These are phyloP conservation scores for Umbilicus rupestris DNA, from an alignment of 164 flowering plant species.

Conservation along the genomic window DNA sequence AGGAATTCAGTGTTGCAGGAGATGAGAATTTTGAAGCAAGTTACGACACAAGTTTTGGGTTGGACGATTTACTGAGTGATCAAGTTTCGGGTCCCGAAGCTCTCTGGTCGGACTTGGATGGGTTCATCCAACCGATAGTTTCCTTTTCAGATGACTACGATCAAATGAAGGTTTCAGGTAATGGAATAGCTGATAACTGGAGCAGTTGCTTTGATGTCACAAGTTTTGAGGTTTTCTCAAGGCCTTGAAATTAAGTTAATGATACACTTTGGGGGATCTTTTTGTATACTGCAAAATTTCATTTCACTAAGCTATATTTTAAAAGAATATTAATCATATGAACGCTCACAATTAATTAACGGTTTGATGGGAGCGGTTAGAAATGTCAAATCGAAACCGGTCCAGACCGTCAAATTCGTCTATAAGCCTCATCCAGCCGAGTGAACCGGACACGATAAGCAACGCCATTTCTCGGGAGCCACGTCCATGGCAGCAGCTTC, in stretches of 20 bases:
- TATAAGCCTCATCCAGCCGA: neutral
- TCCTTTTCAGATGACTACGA: neutral
- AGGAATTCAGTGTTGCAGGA: neutral
- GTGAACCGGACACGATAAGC: slow-evolving; percentile 1
- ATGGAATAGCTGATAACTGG: neutral
- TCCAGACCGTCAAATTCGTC: neutral
- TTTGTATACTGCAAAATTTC: neutral
- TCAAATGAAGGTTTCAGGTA: neutral
- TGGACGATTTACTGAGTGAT: neutral
- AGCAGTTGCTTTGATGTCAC: neutral
- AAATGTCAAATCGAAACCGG: neutral
- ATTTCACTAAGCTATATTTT: too few species aligned
- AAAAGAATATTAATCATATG: too few species aligned
- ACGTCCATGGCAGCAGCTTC: neutral
- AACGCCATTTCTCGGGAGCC: neutral
- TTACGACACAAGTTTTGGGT: slow-evolving; percentile 3
- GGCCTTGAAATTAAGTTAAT: too few species aligned
- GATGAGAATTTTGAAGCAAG: neutral
- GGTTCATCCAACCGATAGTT: neutral
- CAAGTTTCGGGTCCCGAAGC: neutral
- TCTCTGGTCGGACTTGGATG: neutral
- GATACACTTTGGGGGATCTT: neutral
- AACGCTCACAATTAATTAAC: neutral
- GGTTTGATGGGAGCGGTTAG: neutral
- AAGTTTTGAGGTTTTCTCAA: neutral